These are phyloP conservation scores for Meripilus lineatus DNA, from an alignment of 1,284 basidiomycete species.

Conservation along the genomic window DNA sequence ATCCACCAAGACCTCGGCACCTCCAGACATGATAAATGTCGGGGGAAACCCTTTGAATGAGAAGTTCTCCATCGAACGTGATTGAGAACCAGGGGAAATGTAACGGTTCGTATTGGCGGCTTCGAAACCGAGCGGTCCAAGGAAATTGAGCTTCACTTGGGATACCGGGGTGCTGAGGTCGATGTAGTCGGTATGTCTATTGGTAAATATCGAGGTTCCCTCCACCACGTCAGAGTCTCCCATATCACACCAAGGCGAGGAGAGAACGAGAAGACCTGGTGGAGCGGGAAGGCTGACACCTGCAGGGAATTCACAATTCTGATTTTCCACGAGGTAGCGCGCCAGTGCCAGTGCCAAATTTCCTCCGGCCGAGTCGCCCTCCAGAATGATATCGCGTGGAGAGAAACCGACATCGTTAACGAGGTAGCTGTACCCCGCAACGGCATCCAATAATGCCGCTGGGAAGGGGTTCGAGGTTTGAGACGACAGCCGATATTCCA, in stretches of 20 bases:
- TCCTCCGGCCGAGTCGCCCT: constrained; percentile 53
- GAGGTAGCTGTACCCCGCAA: constrained; percentile 42
- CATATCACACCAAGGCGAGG: constrained; percentile 58
- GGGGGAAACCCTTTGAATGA: constrained; percentile 49
- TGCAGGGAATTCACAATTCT: not conserved
- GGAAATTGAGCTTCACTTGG: constrained; percentile 26
- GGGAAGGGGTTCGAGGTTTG: constrained; percentile 36
- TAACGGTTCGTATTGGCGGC: constrained; percentile 42
- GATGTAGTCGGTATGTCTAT: constrained; percentile 32
- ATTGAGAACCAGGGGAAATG: constrained; percentile 49
- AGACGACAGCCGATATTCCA: constrained; percentile 31
- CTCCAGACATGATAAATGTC: constrained; percentile 51
- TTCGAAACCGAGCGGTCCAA: constrained; percentile 24
- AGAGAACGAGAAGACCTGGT: constrained; percentile 29
- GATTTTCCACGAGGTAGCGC: constrained; percentile 24
- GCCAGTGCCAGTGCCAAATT: constrained; percentile 41
- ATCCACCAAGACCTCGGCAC: constrained; percentile 48
- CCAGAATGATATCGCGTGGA: constrained; percentile 41
- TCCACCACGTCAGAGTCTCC: constrained; percentile 30
- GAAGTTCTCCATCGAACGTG: constrained; percentile 28
- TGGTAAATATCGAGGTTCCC: constrained; percentile 27
- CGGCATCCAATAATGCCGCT: constrained; percentile 41
- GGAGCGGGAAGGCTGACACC: constrained; percentile 31
- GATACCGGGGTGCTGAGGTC: constrained; percentile 25
- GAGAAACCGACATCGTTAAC: constrained; percentile 32